These are phyloP conservation scores for Tulasnella sp. DNA, from an alignment of 768 basidiomycete genomes.

Conservation along the genomic window DNA sequence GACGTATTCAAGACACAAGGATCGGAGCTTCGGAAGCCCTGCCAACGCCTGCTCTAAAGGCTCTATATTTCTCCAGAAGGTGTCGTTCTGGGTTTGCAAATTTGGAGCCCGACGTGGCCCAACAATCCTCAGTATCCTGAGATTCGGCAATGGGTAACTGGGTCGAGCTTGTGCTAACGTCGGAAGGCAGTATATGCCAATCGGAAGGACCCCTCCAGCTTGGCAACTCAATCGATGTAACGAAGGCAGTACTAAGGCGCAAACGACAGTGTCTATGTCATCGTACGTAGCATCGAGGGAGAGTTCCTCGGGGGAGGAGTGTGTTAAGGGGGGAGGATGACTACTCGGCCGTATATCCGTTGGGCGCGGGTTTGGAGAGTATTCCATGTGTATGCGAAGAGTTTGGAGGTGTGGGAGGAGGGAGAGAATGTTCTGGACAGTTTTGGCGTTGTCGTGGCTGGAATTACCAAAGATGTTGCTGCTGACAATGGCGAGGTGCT, in stretches of 20 bases:
- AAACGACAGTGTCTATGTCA: background rate
- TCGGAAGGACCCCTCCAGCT: background rate
- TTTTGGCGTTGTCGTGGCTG: background rate
- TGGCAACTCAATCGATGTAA: background rate
- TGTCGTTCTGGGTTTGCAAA: no score
- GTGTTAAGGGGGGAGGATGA: background rate
- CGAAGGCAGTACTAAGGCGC: background rate
- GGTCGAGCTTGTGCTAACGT: background rate
- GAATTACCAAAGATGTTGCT: background rate
- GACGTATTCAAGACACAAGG: background rate
- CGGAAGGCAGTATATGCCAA: background rate
- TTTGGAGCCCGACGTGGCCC: no score
- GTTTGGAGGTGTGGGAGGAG: background rate
- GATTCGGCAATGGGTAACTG: background rate
- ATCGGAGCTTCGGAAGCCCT: background rate
- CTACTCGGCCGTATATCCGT: no score
- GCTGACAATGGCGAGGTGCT: background rate
- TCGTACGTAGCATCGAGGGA: background rate
- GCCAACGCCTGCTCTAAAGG: background rate
- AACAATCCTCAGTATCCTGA: background rate
- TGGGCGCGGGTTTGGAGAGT: background rate
- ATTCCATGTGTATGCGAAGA: background rate
- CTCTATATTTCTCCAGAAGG: no score
- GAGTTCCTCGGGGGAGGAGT: background rate
- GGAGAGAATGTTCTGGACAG: background rate